Evolutionary conservation across 176 grass and related monocot genomes (phyloP), one percentile per base, ranked within the genome.

Genomic region (Carex kokanica): DNA sequence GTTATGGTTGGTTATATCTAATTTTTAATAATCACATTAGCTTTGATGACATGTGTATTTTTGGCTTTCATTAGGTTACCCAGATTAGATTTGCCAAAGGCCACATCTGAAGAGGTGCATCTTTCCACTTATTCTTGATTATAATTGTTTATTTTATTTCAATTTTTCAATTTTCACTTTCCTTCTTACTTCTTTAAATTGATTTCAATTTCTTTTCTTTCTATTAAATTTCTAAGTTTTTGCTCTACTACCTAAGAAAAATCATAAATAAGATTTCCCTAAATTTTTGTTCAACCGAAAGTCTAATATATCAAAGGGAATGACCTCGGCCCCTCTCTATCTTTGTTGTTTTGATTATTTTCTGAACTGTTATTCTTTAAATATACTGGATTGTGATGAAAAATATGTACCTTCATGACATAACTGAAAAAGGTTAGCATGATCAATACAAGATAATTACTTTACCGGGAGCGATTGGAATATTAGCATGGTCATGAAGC

Each of bases 81-180:
- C 2, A 73, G 25, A 51, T 73, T 41, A 47, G 40, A 73, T 51
- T 51, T 49, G n/a, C 23, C n/a, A 51, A n/a, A 49, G 14, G 8
- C 69, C 69, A 14, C 69, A 73, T 73, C 40, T 23, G 69, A 51
- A 15, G 69, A 73, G 69, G 69, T 73, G 41, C 36, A 20, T 43
- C 67, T 51, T 43, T 43, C 0, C 41, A 43, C 8, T 43, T 43
- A 43, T 43, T 43, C 41, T 43, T 43, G 6, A 43, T 8, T 7
- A 43, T 43, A 43, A 43, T 43, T 43, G 7, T 14, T 65, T 5
- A 20, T 63, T 45, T 31, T 38, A 38, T 38, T 38, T 38, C 36
- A 38, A 38, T 38, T 38, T 38, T 38, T 5, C 17, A 8, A 7
- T 31, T 70, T 31, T 69, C 0, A 17, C n/a, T 41, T 8, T 40